Conservation (phyloP, 148 eudicot species). For the Cornus suecica region DNA sequence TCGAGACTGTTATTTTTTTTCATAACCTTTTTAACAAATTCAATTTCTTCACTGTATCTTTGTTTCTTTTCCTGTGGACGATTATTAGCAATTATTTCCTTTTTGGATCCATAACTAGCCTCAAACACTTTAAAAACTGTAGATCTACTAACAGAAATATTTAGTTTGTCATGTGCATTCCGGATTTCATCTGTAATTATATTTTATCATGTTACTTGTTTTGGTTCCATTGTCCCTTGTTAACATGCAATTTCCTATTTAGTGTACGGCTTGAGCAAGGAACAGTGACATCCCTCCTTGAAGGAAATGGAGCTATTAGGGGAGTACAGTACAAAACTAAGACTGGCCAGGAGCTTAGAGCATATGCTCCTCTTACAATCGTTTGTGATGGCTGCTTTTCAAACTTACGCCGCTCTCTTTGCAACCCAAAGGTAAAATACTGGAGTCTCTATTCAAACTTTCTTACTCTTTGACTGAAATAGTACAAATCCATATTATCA, state of each 20-base stretch:
- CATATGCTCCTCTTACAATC: conserved; percentile 53
- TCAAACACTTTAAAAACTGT: no score
- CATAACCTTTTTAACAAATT: no score
- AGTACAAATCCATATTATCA: not conserved
- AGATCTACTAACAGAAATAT: no score
- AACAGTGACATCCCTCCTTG: conserved; percentile 45
- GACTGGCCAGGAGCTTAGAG: conserved; percentile 32
- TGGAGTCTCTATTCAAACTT: not conserved
- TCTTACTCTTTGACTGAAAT: not conserved
- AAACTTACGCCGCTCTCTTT: conserved; percentile 46
- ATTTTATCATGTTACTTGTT: not conserved
- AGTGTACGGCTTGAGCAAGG: conserved; percentile 54
- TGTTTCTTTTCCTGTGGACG: no score
- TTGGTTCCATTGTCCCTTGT: not conserved
- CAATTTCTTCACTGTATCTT: no score
- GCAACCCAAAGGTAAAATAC: conserved; percentile 44
- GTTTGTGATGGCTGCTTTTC: conserved; percentile 58
- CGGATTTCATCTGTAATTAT: no score
- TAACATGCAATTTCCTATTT: not conserved
- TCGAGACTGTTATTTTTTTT: no score
- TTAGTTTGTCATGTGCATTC: no score
- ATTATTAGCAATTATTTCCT: no score
- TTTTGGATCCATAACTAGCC: no score
- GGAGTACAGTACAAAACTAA: conserved; percentile 50
- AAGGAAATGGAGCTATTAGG: conserved; percentile 41